These are phyloP conservation scores for Tuber umbilicatum DNA, from an alignment of 495 filamentous ascomycete species.

Conservation along the genomic window DNA sequence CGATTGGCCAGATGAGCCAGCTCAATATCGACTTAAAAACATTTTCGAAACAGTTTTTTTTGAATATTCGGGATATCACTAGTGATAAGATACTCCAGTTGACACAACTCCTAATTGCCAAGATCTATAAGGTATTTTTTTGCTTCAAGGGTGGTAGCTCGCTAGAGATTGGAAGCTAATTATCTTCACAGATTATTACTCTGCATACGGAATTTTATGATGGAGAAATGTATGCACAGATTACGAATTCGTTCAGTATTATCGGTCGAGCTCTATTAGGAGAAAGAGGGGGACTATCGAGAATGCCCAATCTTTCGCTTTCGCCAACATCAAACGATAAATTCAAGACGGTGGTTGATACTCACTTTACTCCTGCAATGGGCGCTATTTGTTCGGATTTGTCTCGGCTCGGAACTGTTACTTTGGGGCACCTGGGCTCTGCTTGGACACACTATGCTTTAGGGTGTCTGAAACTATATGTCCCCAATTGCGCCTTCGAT, in stretches of 20 bases:
- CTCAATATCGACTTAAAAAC: constrained; percentile 39
- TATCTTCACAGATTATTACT: constrained; percentile 22
- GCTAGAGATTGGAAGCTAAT: neutral
- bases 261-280: neutral
- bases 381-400: constrained; percentile 10
- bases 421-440: constrained; percentile 9
- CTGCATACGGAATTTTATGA: constrained; percentile 20
- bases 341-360: constrained; percentile 37
- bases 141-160: neutral
- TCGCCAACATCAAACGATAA: constrained; percentile 6
- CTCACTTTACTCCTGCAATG: constrained; percentile 46
- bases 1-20: constrained; percentile 35
- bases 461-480: constrained; percentile 66
- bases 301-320: neutral
- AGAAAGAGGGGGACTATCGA: neutral
- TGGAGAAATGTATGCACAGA: neutral
- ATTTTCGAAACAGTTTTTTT: constrained; percentile 38
- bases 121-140: constrained; percentile 18
- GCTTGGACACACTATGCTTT: constrained; percentile 63
- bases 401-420: neutral
- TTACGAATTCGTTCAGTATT: constrained; percentile 14
- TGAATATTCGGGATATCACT: constrained; percentile 36
- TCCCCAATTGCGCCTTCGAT: constrained; percentile 79
- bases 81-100: constrained; percentile 30
- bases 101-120: constrained; percentile 16